phyloP scores from a whole-genome alignment of 2,329 filamentous ascomycete genomes.

The Epichloe sibirici region DNA sequence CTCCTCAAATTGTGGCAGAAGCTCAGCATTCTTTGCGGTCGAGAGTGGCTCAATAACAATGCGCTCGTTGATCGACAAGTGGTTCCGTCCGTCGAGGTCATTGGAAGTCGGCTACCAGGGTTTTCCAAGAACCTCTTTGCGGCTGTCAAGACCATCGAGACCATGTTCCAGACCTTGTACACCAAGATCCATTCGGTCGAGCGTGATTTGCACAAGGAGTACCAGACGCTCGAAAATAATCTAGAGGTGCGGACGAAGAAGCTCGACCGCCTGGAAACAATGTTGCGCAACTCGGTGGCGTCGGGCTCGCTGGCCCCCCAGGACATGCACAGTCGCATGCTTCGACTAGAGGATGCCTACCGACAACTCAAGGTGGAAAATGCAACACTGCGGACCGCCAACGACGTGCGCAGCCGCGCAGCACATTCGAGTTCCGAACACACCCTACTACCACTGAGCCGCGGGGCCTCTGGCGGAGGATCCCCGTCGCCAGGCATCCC shows the following conservation, averaged over 20 bases:
- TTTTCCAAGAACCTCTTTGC: slow-evolving; percentile 84
- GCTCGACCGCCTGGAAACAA: slow-evolving; percentile 73
- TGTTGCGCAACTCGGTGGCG: slow-evolving; percentile 55
- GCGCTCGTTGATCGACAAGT: slow-evolving; percentile 77
- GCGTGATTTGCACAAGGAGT: slow-evolving; percentile 80
- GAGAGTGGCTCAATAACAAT: slow-evolving; percentile 85
- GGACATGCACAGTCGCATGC: slow-evolving; percentile 33
- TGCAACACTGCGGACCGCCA: slow-evolving; percentile 54
- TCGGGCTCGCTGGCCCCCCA: slow-evolving; percentile 32
- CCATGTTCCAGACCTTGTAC: slow-evolving; percentile 65
- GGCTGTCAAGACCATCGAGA: slow-evolving; percentile 79
- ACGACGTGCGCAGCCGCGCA: slow-evolving; percentile 43
- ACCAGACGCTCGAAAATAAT: slow-evolving; percentile 70
- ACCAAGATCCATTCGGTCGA: slow-evolving; percentile 75
- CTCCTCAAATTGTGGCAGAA: slow-evolving; percentile 84
- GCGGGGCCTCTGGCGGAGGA: slow-evolving; percentile 23
- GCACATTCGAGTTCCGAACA: slow-evolving; percentile 29
- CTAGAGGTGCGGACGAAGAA: slow-evolving; percentile 72
- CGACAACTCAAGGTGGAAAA: slow-evolving; percentile 53
- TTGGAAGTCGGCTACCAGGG: slow-evolving; percentile 71
- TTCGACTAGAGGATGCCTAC: slow-evolving; percentile 47
- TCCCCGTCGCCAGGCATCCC: slow-evolving; percentile 43
- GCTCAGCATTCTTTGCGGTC: slow-evolving; percentile 72
- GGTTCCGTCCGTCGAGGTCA: slow-evolving; percentile 71
- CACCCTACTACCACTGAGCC: slow-evolving; percentile 6